Evolutionary conservation across 1,284 basidiomycete species (phyloP).

Genomic region (Cryptococcus deneoformans): DNA sequence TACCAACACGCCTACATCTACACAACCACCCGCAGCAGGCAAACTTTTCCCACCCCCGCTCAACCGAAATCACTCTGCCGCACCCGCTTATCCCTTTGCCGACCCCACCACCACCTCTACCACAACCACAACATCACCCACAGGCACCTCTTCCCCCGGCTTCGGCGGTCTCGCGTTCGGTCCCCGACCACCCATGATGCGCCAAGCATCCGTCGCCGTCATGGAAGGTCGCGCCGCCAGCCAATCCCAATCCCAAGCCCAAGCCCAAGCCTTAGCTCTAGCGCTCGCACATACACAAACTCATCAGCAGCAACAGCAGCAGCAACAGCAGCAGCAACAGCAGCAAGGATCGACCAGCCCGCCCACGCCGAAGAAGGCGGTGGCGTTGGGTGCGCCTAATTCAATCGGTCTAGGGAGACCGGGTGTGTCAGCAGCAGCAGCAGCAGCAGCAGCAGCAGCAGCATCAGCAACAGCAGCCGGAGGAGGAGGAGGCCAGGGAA

Average conservation of each 20-base stretch:
- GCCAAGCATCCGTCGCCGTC: conserved; percentile 45
- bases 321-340: too few species aligned
- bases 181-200: conserved; percentile 41
- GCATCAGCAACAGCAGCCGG: conserved; percentile 7
- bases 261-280: conserved; percentile 27
- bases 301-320: conserved; percentile 7
- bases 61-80: conserved; percentile 28
- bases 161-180: not conserved
- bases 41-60: conserved; percentile 16
- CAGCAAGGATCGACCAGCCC: too few species aligned
- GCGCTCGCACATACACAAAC: conserved; percentile 10
- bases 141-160: not conserved
- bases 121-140: not conserved
- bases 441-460: not conserved
- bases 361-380: too few species aligned
- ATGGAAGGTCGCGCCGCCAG: conserved; percentile 42
- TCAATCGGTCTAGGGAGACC: conserved; percentile 7
- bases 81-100: conserved; percentile 9
- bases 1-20: not conserved
- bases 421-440: not conserved
- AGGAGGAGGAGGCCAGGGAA: not conserved
- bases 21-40: not conserved
- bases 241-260: conserved; percentile 31
- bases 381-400: too few species aligned
- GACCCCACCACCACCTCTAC: conserved; percentile 8